Conservation (phyloP, 305 asterid genomes). For the Solanum aculeatissimum region DNA sequence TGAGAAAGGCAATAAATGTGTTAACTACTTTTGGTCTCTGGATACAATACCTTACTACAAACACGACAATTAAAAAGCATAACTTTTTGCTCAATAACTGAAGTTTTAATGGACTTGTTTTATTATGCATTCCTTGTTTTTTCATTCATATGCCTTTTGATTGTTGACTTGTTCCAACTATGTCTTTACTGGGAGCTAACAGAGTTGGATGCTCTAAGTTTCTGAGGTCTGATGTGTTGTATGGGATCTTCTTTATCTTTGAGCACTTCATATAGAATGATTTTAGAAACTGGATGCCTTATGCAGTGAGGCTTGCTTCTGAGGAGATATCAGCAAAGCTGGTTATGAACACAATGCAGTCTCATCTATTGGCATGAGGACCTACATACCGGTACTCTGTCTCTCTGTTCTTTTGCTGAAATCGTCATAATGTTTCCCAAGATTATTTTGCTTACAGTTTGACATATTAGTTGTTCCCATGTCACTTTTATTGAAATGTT, state of each 20-base stretch:
- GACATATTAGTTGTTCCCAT: conserved; percentile 2
- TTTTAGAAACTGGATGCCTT: neutral
- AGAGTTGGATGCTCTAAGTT: neutral
- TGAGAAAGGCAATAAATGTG: neutral
- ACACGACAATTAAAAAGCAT: neutral
- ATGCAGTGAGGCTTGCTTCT: conserved; percentile 90
- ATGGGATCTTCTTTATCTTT: neutral
- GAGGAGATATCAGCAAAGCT: conserved; percentile 49
- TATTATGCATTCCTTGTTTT: neutral
- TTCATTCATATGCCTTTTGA: neutral
- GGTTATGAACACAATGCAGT: conserved; percentile 78
- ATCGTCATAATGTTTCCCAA: neutral
- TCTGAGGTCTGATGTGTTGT: neutral
- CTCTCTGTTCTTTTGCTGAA: neutral
- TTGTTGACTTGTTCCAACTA: neutral
- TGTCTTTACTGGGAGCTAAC: neutral
- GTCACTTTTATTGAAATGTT: neutral
- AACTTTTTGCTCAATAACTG: neutral
- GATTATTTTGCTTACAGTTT: neutral
- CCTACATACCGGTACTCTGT: conserved; percentile 66
- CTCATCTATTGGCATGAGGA: conserved; percentile 85
- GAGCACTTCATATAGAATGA: neutral
- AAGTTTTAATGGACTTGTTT: neutral
- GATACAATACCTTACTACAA: neutral
- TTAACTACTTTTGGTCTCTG: neutral